phyloP scores from a whole-genome alignment of 805 yeast genomes.

The Grigorovia transvaalensis region DNA sequence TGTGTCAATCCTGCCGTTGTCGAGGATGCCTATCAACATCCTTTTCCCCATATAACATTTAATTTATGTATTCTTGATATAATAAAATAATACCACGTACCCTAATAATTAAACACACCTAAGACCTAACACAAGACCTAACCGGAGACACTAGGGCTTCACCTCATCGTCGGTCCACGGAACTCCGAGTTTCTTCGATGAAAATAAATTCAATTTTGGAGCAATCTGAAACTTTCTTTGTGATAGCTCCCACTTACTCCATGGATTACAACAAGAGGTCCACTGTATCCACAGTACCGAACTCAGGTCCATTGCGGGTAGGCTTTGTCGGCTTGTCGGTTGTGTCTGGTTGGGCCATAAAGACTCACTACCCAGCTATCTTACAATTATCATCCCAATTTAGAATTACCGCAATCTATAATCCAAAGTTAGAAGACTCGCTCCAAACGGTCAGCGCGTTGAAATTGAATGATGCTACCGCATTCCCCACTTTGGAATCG shows the following conservation, averaged over 20 bases:
- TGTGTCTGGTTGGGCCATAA: slow-evolving; percentile 24
- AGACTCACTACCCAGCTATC: slow-evolving; percentile 25
- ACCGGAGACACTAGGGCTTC: neutral
- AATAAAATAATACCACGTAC: neutral
- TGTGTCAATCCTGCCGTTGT: too few relatives aligned
- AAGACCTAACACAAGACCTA: neutral
- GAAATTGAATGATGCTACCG: slow-evolving; percentile 18
- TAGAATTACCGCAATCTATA: slow-evolving; percentile 20
- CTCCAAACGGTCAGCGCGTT: slow-evolving; percentile 16
- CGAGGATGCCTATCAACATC: neutral
- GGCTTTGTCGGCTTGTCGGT: slow-evolving; percentile 22
- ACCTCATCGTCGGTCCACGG: neutral
- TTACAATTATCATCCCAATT: slow-evolving; percentile 24
- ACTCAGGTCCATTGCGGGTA: slow-evolving; percentile 19
- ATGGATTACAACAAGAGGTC: slow-evolving; percentile 24
- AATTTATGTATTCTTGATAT: neutral
- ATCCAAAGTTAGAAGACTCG: slow-evolving; percentile 14
- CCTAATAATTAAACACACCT: too few relatives aligned
- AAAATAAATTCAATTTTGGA: neutral
- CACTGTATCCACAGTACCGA: slow-evolving; percentile 23
- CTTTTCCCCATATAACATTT: neutral
- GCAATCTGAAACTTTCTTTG: too few relatives aligned
- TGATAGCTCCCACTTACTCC: neutral
- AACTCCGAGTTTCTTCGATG: neutral
- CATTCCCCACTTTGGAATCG: slow-evolving; percentile 16